phyloP scores from a whole-genome alignment of 352 stramenopile species.

The Peronospora farinosa region DNA sequence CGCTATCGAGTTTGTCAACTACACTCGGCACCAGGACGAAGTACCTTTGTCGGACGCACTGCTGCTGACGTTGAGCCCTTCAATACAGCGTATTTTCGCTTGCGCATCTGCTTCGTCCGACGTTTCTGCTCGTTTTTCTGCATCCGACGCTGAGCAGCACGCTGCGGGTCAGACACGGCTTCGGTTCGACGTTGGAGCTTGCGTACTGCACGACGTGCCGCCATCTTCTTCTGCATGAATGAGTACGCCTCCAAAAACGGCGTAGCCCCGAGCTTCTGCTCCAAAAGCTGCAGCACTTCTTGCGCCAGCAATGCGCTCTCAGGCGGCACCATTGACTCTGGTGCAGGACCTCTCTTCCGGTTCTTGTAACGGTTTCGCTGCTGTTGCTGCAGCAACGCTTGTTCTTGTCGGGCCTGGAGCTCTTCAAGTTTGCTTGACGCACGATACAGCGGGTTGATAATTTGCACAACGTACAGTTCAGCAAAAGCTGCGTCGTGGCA shows the following conservation, averaged over 20 bases:
- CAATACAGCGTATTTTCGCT: slow-evolving; percentile 82
- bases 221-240: slow-evolving; percentile 80
- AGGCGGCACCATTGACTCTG: slow-evolving; percentile 25
- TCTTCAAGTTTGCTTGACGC: slow-evolving; percentile 49
- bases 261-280: slow-evolving; percentile 64
- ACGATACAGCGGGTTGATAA: slow-evolving; percentile 82
- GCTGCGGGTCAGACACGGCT: slow-evolving; percentile 65
- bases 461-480: slow-evolving; percentile 59
- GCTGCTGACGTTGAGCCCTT: slow-evolving; percentile 71
- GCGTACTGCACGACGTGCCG: slow-evolving; percentile 56
- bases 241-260: slow-evolving; percentile 78
- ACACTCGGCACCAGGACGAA: slow-evolving; percentile 42
- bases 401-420: slow-evolving; percentile 34
- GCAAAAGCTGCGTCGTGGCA: slow-evolving; percentile 44
- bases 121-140: slow-evolving; percentile 85
- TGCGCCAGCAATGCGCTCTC: slow-evolving; percentile 62
- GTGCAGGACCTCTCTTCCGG: slow-evolving; percentile 13
- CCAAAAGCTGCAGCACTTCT: slow-evolving; percentile 83
- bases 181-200: slow-evolving; percentile 78
- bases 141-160: slow-evolving; percentile 70
- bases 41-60: slow-evolving; percentile 46
- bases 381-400: slow-evolving; percentile 21
- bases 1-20: too few relatives aligned
- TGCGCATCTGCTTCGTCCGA: slow-evolving; percentile 76
- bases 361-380: slow-evolving; percentile 31